Conservation (phyloP, 2,329 filamentous ascomycete species). For the Aspergillus brasiliensis region DNA sequence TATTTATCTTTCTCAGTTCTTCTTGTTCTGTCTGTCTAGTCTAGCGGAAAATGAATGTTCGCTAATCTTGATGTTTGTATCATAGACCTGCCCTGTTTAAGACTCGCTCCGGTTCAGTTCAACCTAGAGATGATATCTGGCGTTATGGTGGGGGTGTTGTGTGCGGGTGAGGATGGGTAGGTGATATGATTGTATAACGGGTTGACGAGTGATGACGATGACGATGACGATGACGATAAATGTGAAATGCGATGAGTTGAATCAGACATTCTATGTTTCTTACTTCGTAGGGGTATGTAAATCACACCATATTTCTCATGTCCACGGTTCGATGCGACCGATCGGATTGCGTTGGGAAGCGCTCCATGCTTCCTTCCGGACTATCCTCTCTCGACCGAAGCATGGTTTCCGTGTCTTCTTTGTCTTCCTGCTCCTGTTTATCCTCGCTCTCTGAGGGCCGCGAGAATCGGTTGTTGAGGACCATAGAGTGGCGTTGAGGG, state of each 20-base stretch:
- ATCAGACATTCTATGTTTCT: background rate
- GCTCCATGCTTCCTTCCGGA: background rate
- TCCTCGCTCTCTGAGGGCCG: slow-evolving; percentile 17
- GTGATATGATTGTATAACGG: no score
- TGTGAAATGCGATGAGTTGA: background rate
- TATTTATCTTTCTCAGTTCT: no score
- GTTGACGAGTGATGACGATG: background rate
- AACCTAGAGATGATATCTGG: background rate
- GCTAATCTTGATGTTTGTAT: background rate
- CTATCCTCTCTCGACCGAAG: slow-evolving; percentile 15
- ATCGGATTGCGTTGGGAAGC: background rate
- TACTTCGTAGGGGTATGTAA: background rate
- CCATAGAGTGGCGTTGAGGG: slow-evolving; percentile 30
- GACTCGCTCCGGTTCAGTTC: background rate
- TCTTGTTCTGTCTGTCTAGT: background rate
- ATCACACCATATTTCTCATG: slow-evolving; percentile 15
- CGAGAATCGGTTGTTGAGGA: slow-evolving; percentile 41
- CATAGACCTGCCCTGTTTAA: slow-evolving; percentile 27
- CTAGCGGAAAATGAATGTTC: background rate
- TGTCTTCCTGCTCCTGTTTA: slow-evolving; percentile 4
- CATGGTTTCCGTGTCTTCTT: slow-evolving; percentile 15
- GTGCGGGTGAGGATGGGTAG: background rate
- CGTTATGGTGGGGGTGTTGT: background rate
- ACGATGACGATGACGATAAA: background rate
- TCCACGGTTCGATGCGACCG: slow-evolving; percentile 7